Conservation (phyloP, 495 filamentous ascomycete genomes). For the Aspergillus cavernicola region DNA sequence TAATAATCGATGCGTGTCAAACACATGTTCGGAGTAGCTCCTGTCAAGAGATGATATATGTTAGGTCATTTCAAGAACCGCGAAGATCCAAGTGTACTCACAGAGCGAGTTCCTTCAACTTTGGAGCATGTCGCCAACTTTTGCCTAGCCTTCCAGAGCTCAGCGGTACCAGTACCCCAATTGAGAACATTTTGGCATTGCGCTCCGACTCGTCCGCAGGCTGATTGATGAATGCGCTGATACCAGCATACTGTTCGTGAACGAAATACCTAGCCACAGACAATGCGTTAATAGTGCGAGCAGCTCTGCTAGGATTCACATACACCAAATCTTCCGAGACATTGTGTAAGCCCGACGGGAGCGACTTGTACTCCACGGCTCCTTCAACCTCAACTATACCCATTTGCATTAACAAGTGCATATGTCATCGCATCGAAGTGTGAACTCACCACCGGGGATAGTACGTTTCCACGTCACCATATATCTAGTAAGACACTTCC, state of each 20-base stretch:
- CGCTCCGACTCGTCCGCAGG: conserved; percentile 73
- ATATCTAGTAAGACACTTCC: conserved; percentile 45
- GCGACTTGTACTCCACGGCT: conserved; percentile 88
- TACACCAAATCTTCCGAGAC: conserved; percentile 83
- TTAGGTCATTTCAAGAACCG: not conserved
- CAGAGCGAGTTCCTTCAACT: conserved; percentile 70
- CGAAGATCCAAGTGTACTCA: conserved; percentile 30
- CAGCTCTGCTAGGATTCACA: conserved; percentile 10
- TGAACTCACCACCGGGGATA: conserved; percentile 51
- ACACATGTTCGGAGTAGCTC: conserved; percentile 34
- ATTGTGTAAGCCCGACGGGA: conserved; percentile 89
- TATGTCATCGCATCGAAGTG: conserved; percentile 2
- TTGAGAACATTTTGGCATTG: conserved; percentile 88
- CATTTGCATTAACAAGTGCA: not conserved
- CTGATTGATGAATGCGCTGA: conserved; percentile 88
- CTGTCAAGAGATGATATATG: conserved; percentile 12
- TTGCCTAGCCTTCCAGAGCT: conserved; percentile 84
- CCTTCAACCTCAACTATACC: conserved; percentile 73
- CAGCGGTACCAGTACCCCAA: conserved; percentile 81
- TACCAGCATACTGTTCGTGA: conserved; percentile 76
- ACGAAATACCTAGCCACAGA: conserved; percentile 71
- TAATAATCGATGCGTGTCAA: conserved; percentile 59
- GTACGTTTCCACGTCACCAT: conserved; percentile 84
- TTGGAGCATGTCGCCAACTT: conserved; percentile 82
- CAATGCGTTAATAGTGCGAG: conserved; percentile 3